Percentiles rank a stretch among this genome's conserved stretches.
These are phyloP conservation scores for Fusarium sp. DNA, from an alignment of 2,329 filamentous ascomycete species.

Conservation along the genomic window DNA sequence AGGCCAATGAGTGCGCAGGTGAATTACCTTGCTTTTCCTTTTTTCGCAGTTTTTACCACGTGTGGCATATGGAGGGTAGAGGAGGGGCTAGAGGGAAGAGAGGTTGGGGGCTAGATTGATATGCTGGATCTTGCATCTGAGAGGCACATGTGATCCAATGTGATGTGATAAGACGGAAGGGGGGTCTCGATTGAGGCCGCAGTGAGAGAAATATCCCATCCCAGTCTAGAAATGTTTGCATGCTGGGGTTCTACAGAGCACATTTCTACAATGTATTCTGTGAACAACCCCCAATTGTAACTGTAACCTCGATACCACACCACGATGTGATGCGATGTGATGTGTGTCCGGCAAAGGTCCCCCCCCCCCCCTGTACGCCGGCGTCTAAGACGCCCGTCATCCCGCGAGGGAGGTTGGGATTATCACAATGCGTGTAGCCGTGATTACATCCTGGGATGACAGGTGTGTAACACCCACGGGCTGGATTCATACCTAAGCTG, in stretches of 20 bases:
- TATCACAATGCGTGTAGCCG: constrained; percentile 1
- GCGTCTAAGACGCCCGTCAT: constrained; percentile 25
- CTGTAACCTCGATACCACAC: constrained; percentile 4
- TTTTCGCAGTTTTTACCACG: constrained; percentile 23
- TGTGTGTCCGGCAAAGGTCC: neutral
- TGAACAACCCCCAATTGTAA: neutral
- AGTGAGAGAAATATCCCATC: neutral
- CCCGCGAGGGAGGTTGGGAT: neutral
- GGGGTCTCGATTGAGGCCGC: constrained; percentile 18
- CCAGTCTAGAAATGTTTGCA: neutral
- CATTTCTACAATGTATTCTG: neutral
- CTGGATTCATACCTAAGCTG: constrained; percentile 31
- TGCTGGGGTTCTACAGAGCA: neutral
- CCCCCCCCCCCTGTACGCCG: neutral
- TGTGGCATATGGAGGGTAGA: constrained; percentile 14
- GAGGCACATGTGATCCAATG: constrained; percentile 12
- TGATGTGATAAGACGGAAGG: neutral
- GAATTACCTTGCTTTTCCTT: neutral
- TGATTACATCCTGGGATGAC: constrained; percentile 1
- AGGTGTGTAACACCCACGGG: constrained; percentile 14
- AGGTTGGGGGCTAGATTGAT: constrained; percentile 32
- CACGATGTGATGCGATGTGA: constrained; percentile 7
- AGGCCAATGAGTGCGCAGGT: constrained; percentile 30
- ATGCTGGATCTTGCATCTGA: constrained; percentile 27
- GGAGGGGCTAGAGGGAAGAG: constrained; percentile 8